Conservation (phyloP, 2,329 filamentous ascomycete genomes). For the Aureobasidium sp. region DNA sequence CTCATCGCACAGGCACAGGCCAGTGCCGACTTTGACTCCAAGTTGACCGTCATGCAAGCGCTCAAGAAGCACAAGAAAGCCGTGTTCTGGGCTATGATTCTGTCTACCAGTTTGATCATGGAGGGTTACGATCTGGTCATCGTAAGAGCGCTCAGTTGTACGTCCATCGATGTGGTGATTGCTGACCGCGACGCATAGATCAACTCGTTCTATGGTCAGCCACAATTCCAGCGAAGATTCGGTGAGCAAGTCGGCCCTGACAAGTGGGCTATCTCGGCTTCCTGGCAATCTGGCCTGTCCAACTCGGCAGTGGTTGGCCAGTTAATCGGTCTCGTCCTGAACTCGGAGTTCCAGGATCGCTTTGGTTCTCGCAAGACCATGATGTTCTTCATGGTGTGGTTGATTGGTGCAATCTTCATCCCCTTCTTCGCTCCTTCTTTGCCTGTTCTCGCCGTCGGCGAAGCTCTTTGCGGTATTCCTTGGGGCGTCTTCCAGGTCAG, state of each 20-base stretch:
- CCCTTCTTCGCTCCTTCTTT: conserved; percentile 8
- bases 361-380: conserved; percentile 3
- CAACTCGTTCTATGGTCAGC: conserved; percentile 49
- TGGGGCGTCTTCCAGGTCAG: conserved; percentile 46
- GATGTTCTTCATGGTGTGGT: not conserved
- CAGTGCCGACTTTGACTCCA: not conserved
- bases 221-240: conserved; percentile 49
- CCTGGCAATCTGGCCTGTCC: conserved; percentile 33
- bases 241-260: conserved; percentile 35
- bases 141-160: not conserved
- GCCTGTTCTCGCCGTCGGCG: conserved; percentile 49
- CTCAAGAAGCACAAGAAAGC: conserved; percentile 40
- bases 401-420: conserved; percentile 49
- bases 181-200: conserved; percentile 58
- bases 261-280: conserved; percentile 28
- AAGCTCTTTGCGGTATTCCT: conserved; percentile 54
- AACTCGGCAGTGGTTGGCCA: not conserved
- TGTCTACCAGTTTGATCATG: conserved; percentile 56
- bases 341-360: not conserved
- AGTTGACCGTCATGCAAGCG: conserved; percentile 1
- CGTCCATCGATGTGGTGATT: conserved; percentile 35
- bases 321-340: not conserved
- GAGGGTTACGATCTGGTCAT: conserved; percentile 22
- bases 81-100: conserved; percentile 51
- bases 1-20: not conserved